Evolutionary conservation across 2,329 filamentous ascomycete genomes (phyloP).

Genomic region (Trichoderma endophyticum): DNA sequence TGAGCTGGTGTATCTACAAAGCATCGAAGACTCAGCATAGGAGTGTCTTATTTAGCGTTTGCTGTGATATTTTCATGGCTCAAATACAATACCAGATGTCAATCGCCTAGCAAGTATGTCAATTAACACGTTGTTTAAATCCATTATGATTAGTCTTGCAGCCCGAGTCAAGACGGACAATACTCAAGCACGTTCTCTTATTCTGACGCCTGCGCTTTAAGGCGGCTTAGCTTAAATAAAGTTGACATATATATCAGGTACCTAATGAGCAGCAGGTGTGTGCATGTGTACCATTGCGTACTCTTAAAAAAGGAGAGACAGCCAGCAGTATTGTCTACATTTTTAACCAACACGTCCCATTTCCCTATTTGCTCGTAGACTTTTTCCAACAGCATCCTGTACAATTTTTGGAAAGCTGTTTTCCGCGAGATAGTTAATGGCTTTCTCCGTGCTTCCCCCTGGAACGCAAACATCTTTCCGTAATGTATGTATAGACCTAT

Average conservation of each 20-base stretch:
- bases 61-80: neutral
- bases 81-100: neutral
- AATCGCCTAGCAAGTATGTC: neutral
- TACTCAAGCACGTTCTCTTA: neutral
- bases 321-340: neutral
- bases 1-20: neutral
- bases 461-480: conserved; percentile 3
- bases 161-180: neutral
- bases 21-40: neutral
- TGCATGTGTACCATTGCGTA: neutral
- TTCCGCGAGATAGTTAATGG: neutral
- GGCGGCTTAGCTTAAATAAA: too few relatives aligned
- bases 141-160: neutral
- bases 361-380: conserved; percentile 4
- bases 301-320: neutral
- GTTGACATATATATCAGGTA: neutral
- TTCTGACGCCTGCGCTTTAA: neutral
- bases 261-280: neutral
- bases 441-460: conserved; percentile 6
- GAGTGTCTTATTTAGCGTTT: neutral
- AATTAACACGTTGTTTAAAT: neutral
- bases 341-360: neutral
- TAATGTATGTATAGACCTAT: neutral
- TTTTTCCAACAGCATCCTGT: conserved; percentile 1
- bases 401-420: neutral